Base-by-base conservation (phyloP, 169 alveolate genomes). In the Plasmodium billcollinsi region DNA sequence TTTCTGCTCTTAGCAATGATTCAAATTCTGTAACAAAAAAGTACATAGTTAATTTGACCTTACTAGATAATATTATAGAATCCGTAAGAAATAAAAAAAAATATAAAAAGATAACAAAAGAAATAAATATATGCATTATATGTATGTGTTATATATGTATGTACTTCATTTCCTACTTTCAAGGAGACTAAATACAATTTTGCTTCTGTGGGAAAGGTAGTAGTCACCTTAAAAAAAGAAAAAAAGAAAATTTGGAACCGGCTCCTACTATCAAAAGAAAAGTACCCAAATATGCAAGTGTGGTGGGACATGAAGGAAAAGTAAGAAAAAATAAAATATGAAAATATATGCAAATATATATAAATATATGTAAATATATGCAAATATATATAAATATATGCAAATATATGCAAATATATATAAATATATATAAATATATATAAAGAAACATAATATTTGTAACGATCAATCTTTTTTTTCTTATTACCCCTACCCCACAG, bases 261-360 rank as follows among this genome's bases (percentile, higher is more conserved):
- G 73, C 93, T 96, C 33, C 85, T 94, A 47, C 93, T 92, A 78
- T 94, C 95, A 86, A 93, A 80, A 61, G 97, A 95, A 58, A 95
- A 96, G 88, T 78, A 94, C 20, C 95, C 95, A 45, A 97, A 97
- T 89, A 96, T 95, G 97, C 97, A 96, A 69, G 95, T 96, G 21
- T 97, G 99, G 99, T 96, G 98, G 97, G 99, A 96, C 74, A 97
- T 97, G 98, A 95, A 94, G 85, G 98, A 97, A 74, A 97, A 96
- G 93, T 96, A 94, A 89, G 96, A 88, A 83, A 67, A 47, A 45
- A 9, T 15, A 72, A 24, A 72, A 20, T 20, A 62, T 7, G 21
- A 0, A 62, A 7, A 24, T 2, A 39, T 6, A 67, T 39, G 6
- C 4, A 18, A 33, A 43, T 43, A 29, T 29, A 29, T 2, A 29